Base-by-base conservation (phyloP, 257 asterid genomes). In the Solanum corneliomulleri region DNA sequence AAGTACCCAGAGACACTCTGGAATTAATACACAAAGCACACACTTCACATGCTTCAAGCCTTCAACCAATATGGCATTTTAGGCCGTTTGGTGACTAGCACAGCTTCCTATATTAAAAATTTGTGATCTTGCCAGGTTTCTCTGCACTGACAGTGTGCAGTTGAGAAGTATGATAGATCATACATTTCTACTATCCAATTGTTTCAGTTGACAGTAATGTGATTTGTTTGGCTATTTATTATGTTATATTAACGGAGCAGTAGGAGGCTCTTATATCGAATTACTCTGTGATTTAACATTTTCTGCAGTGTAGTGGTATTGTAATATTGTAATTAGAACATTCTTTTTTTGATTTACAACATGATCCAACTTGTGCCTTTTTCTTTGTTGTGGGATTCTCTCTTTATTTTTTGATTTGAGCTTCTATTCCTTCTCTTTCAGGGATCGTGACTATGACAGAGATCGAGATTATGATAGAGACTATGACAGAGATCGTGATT, bases 141-240 rank as follows among this genome's bases (percentile, higher is more conserved):
- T 92, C 97, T 96, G 99, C 98, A 96, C 93, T 97, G 99, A 94
- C 96, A 96, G 99, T 95, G 99, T 95, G 98, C 99, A 97, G 98
- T 80, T 86, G 98, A 97, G 98, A 97, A 97, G 99, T 97, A 96
- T 95, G 96, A 92, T 91, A 95, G 98, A 91, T 96, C 98, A 68
- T 81, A 95, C 95, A 97, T 83, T 86, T 84, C 58, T 68, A 9
- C 37, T 69, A 47, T 86, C 29, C 56, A 76, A 85, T 31, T 58
- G 84, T 87, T 62, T 69, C 37, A 74, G 58, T 68, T 83, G 87
- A 74, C 33, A 39, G 18, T 72, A 39, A 49, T 25, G 68, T 84
- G 16, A 44, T 88, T 80, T 12, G 39, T 25, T 92, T 64, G 25
- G 11, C 87, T 87, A 45, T 33, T 68, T 77, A 7, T 58, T 47